Evolutionary conservation across 2,329 filamentous ascomycete genomes (phyloP).

Genomic region (Verticillium klebahnii): DNA sequence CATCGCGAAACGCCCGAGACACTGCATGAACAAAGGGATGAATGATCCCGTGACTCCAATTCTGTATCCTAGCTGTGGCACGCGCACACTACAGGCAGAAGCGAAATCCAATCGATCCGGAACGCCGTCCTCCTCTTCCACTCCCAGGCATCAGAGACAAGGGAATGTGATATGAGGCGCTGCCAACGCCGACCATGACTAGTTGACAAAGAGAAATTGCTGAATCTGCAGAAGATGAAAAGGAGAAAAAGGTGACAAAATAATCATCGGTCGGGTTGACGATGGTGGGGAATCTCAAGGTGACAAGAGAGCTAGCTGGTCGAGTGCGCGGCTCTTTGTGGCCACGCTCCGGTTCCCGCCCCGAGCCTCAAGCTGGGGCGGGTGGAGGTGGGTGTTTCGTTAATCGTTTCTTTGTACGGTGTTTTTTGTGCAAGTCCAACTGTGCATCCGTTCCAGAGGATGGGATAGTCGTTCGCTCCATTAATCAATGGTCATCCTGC

Average conservation of each 20-base stretch:
- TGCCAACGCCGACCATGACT: neutral
- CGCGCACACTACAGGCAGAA: neutral
- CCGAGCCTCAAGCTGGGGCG: conserved; percentile 3
- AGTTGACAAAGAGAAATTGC: neutral
- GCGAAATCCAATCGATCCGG: neutral
- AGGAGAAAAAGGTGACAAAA: neutral
- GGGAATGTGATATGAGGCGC: neutral
- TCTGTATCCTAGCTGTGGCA: neutral
- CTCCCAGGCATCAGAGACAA: neutral
- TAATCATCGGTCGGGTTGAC: neutral
- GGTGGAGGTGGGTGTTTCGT: conserved; percentile 9
- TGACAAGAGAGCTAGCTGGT: neutral
- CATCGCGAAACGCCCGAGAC: neutral
- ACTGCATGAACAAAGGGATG: neutral
- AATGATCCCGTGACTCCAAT: neutral
- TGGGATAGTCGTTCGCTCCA: conserved; percentile 5
- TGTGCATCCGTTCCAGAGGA: conserved; percentile 5
- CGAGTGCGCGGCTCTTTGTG: neutral
- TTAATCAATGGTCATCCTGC: conserved; percentile 60
- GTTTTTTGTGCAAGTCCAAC: neutral
- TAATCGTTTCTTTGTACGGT: conserved; percentile 14
- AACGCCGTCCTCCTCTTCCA: neutral
- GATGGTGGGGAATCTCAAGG: neutral
- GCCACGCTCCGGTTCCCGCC: neutral
- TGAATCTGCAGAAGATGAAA: neutral